These are phyloP conservation scores for Mortierella sp. DNA, from an alignment of 371 early-diverging fungal species.

Conservation along the genomic window DNA sequence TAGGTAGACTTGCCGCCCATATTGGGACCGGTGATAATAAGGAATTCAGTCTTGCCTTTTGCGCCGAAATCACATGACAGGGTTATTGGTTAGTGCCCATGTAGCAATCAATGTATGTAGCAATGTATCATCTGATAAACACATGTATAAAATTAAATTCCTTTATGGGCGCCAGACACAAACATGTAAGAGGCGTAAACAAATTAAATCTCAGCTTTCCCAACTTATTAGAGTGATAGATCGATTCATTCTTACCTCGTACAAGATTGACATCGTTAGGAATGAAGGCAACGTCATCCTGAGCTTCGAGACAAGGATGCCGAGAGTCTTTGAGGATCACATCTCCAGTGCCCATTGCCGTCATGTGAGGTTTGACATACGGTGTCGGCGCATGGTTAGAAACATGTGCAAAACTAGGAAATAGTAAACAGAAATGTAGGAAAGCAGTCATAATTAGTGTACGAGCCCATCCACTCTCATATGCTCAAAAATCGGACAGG, in stretches of 20 bases:
- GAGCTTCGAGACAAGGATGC: slow-evolving; percentile 96
- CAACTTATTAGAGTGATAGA: too few relatives aligned
- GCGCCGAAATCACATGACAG: slow-evolving; percentile 2
- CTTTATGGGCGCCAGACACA: neutral
- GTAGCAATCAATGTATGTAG: too few relatives aligned
- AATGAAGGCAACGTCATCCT: slow-evolving; percentile 93
- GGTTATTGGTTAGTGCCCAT: neutral
- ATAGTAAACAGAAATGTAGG: slow-evolving; percentile 27
- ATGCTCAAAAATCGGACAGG: neutral
- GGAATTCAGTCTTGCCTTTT: slow-evolving; percentile 72
- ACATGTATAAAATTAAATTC: neutral
- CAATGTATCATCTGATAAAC: neutral
- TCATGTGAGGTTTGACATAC: slow-evolving; percentile 85
- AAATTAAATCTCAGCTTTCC: too few relatives aligned
- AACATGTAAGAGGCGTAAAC: too few relatives aligned
- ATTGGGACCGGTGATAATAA: slow-evolving; percentile 96
- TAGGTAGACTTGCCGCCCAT: slow-evolving; percentile 98
- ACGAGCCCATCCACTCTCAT: neutral
- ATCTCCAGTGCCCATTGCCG: slow-evolving; percentile 69
- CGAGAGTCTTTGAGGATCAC: slow-evolving; percentile 78
- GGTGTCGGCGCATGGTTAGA: slow-evolving; percentile 87
- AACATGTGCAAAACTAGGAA: slow-evolving; percentile 83
- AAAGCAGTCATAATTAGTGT: neutral
- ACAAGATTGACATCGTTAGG: slow-evolving; percentile 90
- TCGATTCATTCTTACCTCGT: slow-evolving; percentile 60